Evolutionary conservation across 495 filamentous ascomycete genomes (phyloP).

Genomic region (Lasiosphaeris hirsuta): DNA sequence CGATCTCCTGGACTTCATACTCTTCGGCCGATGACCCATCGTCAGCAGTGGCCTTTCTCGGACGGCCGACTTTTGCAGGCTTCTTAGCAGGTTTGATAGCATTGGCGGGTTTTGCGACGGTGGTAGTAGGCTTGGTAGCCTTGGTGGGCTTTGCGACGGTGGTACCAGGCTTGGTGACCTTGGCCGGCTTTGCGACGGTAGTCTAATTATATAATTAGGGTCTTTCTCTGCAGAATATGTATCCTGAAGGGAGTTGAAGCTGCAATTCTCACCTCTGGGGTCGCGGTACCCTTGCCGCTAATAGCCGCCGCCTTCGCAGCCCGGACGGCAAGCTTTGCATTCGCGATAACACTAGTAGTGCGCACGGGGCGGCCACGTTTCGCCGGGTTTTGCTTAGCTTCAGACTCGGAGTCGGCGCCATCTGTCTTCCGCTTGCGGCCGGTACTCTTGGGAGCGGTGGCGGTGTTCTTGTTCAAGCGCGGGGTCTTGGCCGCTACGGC

Average conservation of each 20-base stretch:
- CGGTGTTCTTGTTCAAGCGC: slow-evolving; percentile 18
- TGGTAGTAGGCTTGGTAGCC: slow-evolving; percentile 4
- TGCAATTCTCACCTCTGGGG: slow-evolving; percentile 10
- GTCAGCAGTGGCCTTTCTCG: slow-evolving; percentile 12
- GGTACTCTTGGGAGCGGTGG: neutral
- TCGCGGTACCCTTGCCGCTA: slow-evolving; percentile 12
- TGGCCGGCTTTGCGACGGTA: neutral
- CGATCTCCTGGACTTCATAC: slow-evolving; percentile 39
- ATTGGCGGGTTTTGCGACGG: neutral
- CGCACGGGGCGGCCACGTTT: slow-evolving; percentile 25
- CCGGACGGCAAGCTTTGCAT: slow-evolving; percentile 26
- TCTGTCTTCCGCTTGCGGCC: slow-evolving; percentile 26
- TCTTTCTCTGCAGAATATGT: no score
- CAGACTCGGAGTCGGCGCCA: slow-evolving; percentile 8
- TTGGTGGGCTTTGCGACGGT: neutral
- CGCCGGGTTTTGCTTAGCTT: slow-evolving; percentile 1
- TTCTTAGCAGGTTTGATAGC: slow-evolving; percentile 10
- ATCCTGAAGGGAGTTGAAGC: neutral
- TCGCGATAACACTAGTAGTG: slow-evolving; percentile 17
- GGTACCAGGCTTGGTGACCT: slow-evolving; percentile 3
- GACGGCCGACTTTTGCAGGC: slow-evolving; percentile 17
- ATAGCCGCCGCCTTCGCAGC: slow-evolving; percentile 23
- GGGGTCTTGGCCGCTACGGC: slow-evolving; percentile 14
- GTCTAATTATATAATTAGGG: no score
- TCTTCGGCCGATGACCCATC: slow-evolving; percentile 21